These are phyloP conservation scores for Babesia sp. DNA, from an alignment of 169 alveolate species.

Conservation along the genomic window DNA sequence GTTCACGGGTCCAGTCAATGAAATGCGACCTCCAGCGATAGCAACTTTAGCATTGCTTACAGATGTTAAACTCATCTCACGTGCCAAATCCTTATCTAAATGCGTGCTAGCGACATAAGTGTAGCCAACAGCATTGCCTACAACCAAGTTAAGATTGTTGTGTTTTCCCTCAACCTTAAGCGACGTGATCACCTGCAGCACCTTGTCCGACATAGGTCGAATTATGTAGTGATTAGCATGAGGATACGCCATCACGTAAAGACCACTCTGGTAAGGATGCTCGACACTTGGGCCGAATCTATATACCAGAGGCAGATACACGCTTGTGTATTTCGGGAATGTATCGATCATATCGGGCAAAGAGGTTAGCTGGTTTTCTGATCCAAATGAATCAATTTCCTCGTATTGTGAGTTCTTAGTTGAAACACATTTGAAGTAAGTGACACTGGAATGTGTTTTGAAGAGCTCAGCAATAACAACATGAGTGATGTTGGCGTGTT, in stretches of 20 bases:
- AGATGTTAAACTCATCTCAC: constrained; percentile 9
- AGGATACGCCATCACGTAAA: constrained; percentile 10
- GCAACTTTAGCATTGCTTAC: not conserved
- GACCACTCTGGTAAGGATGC: not conserved
- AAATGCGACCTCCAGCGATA: not conserved
- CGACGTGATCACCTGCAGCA: constrained; percentile 5
- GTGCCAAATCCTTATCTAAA: not conserved
- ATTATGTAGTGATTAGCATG: constrained; percentile 13
- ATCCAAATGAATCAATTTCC: constrained; percentile 34
- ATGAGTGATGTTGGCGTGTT: constrained; percentile 17
- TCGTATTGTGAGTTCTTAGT: constrained; percentile 24
- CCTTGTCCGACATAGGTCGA: not conserved
- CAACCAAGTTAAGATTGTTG: constrained; percentile 6
- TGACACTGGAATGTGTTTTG: not conserved
- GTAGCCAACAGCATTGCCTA: constrained; percentile 1
- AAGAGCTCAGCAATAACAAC: constrained; percentile 50
- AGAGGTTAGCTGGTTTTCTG: not conserved
- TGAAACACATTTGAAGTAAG: constrained; percentile 36
- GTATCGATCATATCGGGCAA: not conserved
- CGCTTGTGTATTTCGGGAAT: not conserved
- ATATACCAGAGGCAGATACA: not conserved
- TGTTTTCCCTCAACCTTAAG: constrained; percentile 10
- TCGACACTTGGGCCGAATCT: not conserved
- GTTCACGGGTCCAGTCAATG: not conserved
- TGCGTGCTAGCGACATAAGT: constrained; percentile 4